These are phyloP conservation scores for Arthonia radiata DNA, from an alignment of 495 filamentous ascomycete species.

Conservation along the genomic window DNA sequence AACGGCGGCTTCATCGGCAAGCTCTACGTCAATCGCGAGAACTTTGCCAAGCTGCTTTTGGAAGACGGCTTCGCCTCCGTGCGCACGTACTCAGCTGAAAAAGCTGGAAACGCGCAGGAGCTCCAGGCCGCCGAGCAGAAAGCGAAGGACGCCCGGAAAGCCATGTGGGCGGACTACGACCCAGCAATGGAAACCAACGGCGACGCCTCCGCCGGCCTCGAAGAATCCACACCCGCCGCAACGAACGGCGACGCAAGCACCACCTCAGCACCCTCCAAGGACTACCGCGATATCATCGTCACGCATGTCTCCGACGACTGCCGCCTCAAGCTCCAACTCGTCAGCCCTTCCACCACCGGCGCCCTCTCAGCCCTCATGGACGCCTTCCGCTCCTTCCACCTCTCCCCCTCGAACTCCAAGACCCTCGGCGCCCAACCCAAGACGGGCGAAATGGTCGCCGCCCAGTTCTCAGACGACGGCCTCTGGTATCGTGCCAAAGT, in stretches of 20 bases:
- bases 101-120: slow-evolving; percentile 69
- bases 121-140: slow-evolving; percentile 65
- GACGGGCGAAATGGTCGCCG: slow-evolving; percentile 71
- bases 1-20: slow-evolving; percentile 92
- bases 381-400: slow-evolving; percentile 67
- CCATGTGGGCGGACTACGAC: slow-evolving; percentile 83
- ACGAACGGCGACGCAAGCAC: slow-evolving; percentile 13
- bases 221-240: slow-evolving; percentile 22
- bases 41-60: slow-evolving; percentile 78
- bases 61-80: slow-evolving; percentile 86
- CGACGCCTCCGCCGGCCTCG: slow-evolving; percentile 20
- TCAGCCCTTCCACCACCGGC: slow-evolving; percentile 48
- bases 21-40: slow-evolving; percentile 83
- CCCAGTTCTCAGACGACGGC: slow-evolving; percentile 63
- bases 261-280: slow-evolving; percentile 24
- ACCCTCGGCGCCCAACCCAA: slow-evolving; percentile 57
- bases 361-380: slow-evolving; percentile 67
- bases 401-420: slow-evolving; percentile 43
- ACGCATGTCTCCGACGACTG: slow-evolving; percentile 61
- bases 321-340: slow-evolving; percentile 65
- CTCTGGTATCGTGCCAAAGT: slow-evolving; percentile 89
- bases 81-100: slow-evolving; percentile 85
- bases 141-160: slow-evolving; percentile 70
- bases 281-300: slow-evolving; percentile 81
- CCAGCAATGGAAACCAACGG: slow-evolving; percentile 24